These are phyloP conservation scores for Leishmania aethiopica DNA, from an alignment of 208 protist species.

Conservation along the genomic window DNA sequence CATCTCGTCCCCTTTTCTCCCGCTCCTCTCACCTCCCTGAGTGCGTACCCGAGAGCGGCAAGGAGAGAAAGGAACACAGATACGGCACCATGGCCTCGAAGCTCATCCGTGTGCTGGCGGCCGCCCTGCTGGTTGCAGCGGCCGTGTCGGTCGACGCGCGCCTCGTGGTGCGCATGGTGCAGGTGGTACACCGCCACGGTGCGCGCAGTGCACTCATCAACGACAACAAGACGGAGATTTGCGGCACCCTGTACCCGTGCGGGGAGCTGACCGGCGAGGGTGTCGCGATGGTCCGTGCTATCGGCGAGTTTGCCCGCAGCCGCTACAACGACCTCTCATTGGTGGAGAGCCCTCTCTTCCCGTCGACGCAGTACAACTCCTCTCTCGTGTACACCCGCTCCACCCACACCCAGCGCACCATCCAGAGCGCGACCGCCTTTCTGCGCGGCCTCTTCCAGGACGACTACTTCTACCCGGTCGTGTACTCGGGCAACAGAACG, in stretches of 20 bases:
- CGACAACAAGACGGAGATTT: slow-evolving; percentile 38
- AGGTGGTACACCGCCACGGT: slow-evolving; percentile 61
- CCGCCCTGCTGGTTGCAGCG: slow-evolving; percentile 16
- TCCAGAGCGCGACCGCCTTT: slow-evolving; percentile 62
- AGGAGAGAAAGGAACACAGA: background rate
- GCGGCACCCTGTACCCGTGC: slow-evolving; percentile 41
- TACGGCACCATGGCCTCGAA: slow-evolving; percentile 4
- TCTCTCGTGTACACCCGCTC: slow-evolving; percentile 61
- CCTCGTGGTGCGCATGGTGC: slow-evolving; percentile 39
- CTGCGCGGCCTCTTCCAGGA: slow-evolving; percentile 54
- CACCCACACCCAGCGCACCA: slow-evolving; percentile 50
- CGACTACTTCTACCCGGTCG: slow-evolving; percentile 45
- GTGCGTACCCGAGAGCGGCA: background rate
- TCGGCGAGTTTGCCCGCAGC: slow-evolving; percentile 40
- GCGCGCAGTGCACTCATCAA: slow-evolving; percentile 25
- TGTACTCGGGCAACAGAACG: slow-evolving; percentile 41
- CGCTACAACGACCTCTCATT: slow-evolving; percentile 47
- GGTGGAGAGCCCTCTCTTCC: slow-evolving; percentile 47
- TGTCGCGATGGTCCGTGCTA: slow-evolving; percentile 36
- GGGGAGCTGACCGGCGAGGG: slow-evolving; percentile 46
- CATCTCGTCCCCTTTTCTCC: background rate
- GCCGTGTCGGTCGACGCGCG: slow-evolving; percentile 21
- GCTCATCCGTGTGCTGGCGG: slow-evolving; percentile 5
- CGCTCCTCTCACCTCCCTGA: background rate
- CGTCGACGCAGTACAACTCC: slow-evolving; percentile 40